Percentiles rank a stretch among this genome's conserved stretches.
phyloP scores from a whole-genome alignment of 768 basidiomycete species.

The Boletellus sp. region DNA sequence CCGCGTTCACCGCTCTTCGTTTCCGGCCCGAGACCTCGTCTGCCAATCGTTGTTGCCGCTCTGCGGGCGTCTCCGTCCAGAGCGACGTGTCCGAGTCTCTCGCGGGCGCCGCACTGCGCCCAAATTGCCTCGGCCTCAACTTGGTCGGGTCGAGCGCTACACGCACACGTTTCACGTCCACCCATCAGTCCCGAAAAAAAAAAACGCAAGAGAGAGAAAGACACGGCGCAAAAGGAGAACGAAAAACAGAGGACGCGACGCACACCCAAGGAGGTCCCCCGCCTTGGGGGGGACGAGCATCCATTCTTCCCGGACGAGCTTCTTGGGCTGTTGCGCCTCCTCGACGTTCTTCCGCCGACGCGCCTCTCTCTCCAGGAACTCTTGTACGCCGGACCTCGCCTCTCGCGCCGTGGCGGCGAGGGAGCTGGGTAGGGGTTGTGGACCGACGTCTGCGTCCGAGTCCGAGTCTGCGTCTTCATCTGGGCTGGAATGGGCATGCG shows the following conservation, averaged over 20 bases:
- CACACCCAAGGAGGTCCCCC: slow-evolving; percentile 75
- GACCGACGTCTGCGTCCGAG: slow-evolving; percentile 80
- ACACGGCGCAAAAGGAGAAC: too few relatives aligned
- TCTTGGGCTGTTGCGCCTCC: slow-evolving; percentile 78
- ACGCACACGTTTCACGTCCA: not conserved
- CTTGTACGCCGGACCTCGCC: slow-evolving; percentile 62
- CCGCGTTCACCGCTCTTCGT: slow-evolving; percentile 59
- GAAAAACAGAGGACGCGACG: slow-evolving; percentile 28
- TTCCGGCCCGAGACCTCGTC: slow-evolving; percentile 95
- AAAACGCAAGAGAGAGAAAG: too few relatives aligned
- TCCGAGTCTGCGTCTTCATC: too few relatives aligned
- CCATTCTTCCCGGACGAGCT: slow-evolving; percentile 88
- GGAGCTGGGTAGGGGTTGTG: slow-evolving; percentile 61
- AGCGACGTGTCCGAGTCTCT: slow-evolving; percentile 55
- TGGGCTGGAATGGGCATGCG: slow-evolving; percentile 20
- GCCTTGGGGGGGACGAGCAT: slow-evolving; percentile 93
- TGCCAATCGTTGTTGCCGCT: slow-evolving; percentile 84
- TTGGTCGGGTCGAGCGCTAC: slow-evolving; percentile 85
- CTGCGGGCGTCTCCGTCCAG: slow-evolving; percentile 97
- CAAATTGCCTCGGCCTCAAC: slow-evolving; percentile 76
- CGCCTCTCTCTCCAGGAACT: slow-evolving; percentile 85
- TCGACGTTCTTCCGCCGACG: slow-evolving; percentile 67
- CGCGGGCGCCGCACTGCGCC: slow-evolving; percentile 46
- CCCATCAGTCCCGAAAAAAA: not conserved
- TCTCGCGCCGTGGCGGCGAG: slow-evolving; percentile 34